Conservation (phyloP, 148 eudicot species). For the Vaccinium darrowii region DNA sequence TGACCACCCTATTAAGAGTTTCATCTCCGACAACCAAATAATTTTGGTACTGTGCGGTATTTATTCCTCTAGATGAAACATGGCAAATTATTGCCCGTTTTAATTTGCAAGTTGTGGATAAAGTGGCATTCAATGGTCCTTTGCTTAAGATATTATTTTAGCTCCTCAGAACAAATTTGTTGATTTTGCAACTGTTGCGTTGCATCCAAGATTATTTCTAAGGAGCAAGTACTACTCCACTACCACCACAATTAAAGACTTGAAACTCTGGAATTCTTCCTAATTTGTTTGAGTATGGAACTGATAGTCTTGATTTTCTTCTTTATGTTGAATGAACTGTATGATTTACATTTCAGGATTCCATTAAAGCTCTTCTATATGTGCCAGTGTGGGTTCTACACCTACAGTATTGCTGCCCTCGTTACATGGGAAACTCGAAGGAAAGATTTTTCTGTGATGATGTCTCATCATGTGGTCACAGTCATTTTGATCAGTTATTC, state of each 20-base stretch:
- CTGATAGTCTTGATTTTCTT: not conserved
- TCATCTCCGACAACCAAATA: not conserved
- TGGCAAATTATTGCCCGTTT: not conserved
- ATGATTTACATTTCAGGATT: conserved; percentile 54
- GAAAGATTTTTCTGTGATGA: conserved; percentile 94
- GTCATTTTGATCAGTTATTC: conserved; percentile 76
- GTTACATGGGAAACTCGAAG: conserved; percentile 94
- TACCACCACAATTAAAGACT: not conserved
- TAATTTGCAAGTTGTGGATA: not conserved
- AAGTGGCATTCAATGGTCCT: not conserved
- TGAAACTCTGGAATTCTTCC: not conserved
- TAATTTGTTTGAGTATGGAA: not conserved
- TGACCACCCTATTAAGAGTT: not conserved
- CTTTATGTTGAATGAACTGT: conserved; percentile 14
- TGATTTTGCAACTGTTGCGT: not conserved
- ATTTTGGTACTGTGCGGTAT: not conserved
- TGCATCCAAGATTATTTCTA: not conserved
- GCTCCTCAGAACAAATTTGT: not conserved
- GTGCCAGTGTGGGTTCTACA: conserved; percentile 96
- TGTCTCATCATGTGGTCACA: conserved; percentile 95
- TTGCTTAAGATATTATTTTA: conserved; percentile 3
- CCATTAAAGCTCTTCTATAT: conserved; percentile 75
- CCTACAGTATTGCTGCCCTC: conserved; percentile 87
- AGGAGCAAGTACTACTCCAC: not conserved
- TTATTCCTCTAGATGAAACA: not conserved